A percentile compares a stretch with the other conserved stretches of the same genome.
These are phyloP conservation scores for Clonostachys sp. DNA, from an alignment of 2,329 filamentous ascomycete species.

Conservation along the genomic window DNA sequence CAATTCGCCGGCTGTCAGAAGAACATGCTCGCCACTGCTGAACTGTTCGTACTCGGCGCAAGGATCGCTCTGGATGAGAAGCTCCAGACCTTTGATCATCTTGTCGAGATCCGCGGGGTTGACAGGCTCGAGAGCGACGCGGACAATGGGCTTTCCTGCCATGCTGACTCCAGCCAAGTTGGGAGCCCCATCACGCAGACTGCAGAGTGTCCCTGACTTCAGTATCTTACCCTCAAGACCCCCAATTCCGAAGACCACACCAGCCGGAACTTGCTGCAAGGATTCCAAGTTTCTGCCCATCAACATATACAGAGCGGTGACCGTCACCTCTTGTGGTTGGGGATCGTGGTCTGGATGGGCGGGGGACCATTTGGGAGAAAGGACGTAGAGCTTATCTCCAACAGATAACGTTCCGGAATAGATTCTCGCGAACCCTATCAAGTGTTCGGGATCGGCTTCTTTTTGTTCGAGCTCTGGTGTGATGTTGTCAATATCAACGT, in stretches of 20 bases:
- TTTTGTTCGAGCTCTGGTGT: slow-evolving; percentile 45
- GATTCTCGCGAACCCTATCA: slow-evolving; percentile 91
- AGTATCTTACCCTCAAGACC: slow-evolving; percentile 91
- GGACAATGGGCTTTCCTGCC: slow-evolving; percentile 84
- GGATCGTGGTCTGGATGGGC: slow-evolving; percentile 67
- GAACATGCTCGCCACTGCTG: slow-evolving; percentile 88
- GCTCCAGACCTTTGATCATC: slow-evolving; percentile 82
- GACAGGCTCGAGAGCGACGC: slow-evolving; percentile 89
- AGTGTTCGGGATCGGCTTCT: slow-evolving; percentile 71
- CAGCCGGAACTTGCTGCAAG: slow-evolving; percentile 80
- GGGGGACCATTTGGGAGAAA: slow-evolving; percentile 90
- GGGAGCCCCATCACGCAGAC: slow-evolving; percentile 76
- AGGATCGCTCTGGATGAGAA: slow-evolving; percentile 91
- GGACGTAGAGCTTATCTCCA: slow-evolving; percentile 85
- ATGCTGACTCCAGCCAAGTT: slow-evolving; percentile 85
- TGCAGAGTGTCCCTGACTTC: slow-evolving; percentile 92
- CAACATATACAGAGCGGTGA: slow-evolving; percentile 87
- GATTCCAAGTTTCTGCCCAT: slow-evolving; percentile 90
- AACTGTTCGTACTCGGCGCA: slow-evolving; percentile 96
- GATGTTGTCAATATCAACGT: slow-evolving; percentile 52
- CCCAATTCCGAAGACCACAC: slow-evolving; percentile 91
- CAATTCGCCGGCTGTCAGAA: slow-evolving; percentile 88
- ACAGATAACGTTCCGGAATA: slow-evolving; percentile 89
- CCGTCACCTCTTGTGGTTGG: slow-evolving; percentile 74
- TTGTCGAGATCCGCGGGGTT: slow-evolving; percentile 89